Evolutionary conservation across 2,329 filamentous ascomycete species (phyloP).

Genomic region (Chaetomium strumarium): DNA sequence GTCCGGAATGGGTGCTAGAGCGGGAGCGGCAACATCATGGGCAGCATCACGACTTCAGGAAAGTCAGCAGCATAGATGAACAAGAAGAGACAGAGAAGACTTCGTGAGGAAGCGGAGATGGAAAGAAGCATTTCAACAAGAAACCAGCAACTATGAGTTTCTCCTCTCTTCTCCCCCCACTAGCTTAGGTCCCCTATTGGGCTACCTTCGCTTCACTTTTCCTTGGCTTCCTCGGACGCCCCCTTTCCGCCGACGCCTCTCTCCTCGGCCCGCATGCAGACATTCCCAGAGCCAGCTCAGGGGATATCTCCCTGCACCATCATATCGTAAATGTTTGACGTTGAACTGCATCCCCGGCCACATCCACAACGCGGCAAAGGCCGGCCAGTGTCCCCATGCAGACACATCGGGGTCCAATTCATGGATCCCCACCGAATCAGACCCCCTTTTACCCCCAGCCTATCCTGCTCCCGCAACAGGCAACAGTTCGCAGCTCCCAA

Average conservation of each 20-base stretch:
- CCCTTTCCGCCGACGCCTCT: no score
- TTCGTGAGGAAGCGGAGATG: constrained; percentile 19
- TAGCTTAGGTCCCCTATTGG: background rate
- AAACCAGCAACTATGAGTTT: constrained; percentile 9
- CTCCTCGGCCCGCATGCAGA: background rate
- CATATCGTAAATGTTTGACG: background rate
- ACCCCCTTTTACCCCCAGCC: background rate
- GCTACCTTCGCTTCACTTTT: background rate
- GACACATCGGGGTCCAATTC: background rate
- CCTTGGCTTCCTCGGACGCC: background rate
- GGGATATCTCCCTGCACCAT: no score
- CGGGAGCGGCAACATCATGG: constrained; percentile 13
- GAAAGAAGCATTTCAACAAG: constrained; percentile 1
- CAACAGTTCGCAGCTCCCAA: background rate
- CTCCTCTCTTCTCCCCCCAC: background rate
- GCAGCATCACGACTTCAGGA: constrained; percentile 36
- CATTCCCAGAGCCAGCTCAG: background rate
- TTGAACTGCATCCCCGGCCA: background rate
- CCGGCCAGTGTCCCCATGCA: background rate
- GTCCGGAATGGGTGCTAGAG: constrained; percentile 13
- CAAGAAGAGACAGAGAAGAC: constrained; percentile 54
- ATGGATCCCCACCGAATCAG: background rate
- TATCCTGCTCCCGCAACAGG: background rate
- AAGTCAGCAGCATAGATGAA: constrained; percentile 46
- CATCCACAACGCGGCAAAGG: background rate